Evolutionary conservation across 2,329 filamentous ascomycete genomes (phyloP), one percentile per base, ranked within the genome.

Genomic region (Trichothecium roseum): DNA sequence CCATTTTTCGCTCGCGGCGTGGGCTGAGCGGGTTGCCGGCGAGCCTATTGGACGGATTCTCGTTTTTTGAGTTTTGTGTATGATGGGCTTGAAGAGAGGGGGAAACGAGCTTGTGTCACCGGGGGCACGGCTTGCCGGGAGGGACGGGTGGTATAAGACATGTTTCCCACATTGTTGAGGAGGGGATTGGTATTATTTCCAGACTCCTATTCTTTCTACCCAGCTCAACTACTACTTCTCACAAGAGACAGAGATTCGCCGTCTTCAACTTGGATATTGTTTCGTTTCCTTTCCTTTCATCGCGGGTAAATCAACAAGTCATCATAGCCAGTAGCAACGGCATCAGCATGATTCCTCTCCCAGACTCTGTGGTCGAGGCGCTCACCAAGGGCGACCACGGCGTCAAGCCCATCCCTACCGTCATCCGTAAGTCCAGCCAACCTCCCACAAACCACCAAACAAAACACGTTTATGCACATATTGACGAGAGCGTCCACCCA

Each of bases 341-440:
- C 3, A 28, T 12, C 5, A 35, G 14, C 15, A 28, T 24, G 14
- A 7, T 20, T 6, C 5, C 32, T 34, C 17, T 22, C 8, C 34
- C 18, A 9, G 20, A 40, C 30, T 24, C 26, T 30, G 35, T 17
- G 5, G 16, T 16, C 22, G 13, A 14, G 9, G 26, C n/a, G n/a
- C n/a, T n/a, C 29, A 29, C 28, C 29, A 29, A 35, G 18, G 30
- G 34, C 12, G 29, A 27, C 22, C 18, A 36, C 16, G 26, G 18
- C 16, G 30, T 40, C 20, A 34, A 33, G 16, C 50, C 51, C 16
- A 45, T 53, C 24, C 51, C 51, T 18, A 53, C 50, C 13, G 40
- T 53, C 18, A 14, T 51, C n/a, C 50, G 50, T 53, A 50, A 8
- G 50, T 45, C 3, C 8, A 10, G 8, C 12, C 14, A 5, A 4